Conservation (phyloP, 2,329 filamentous ascomycete genomes). For the Diaporthe sp. region DNA sequence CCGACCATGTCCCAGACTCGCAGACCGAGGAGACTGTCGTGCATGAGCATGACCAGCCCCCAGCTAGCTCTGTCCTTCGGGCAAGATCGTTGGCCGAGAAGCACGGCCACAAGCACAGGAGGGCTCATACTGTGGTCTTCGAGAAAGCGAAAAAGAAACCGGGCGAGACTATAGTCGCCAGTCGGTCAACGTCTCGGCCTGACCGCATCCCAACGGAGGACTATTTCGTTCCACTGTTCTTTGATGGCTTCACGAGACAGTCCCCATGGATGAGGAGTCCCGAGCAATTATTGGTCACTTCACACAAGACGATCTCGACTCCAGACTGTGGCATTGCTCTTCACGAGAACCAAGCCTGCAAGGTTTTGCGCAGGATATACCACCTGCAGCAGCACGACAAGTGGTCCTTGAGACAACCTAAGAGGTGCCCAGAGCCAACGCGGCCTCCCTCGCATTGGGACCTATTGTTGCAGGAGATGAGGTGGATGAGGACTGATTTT, state of each 20-base stretch:
- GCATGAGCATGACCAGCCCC: slow-evolving; percentile 2
- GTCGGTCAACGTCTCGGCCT: slow-evolving; percentile 54
- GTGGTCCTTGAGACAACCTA: slow-evolving; percentile 92
- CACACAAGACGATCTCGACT: slow-evolving; percentile 91
- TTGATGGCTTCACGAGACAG: slow-evolving; percentile 68
- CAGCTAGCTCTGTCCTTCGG: slow-evolving; percentile 6
- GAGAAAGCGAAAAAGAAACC: slow-evolving; percentile 72
- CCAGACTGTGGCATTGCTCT: slow-evolving; percentile 86
- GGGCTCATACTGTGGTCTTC: slow-evolving; percentile 83
- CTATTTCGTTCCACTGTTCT: slow-evolving; percentile 74
- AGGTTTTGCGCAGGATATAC: slow-evolving; percentile 88
- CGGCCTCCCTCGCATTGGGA: slow-evolving; percentile 87
- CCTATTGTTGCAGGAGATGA: slow-evolving; percentile 89
- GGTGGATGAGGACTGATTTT: slow-evolving; percentile 98
- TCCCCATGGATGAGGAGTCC: slow-evolving; percentile 73
- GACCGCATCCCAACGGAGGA: slow-evolving; percentile 63
- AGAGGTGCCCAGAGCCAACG: slow-evolving; percentile 84
- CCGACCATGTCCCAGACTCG: background rate
- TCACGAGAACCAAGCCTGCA: slow-evolving; percentile 88
- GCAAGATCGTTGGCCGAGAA: slow-evolving; percentile 35
- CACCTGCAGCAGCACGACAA: slow-evolving; percentile 90
- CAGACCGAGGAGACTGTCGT: background rate
- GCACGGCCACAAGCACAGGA: slow-evolving; percentile 61
- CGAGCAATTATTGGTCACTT: slow-evolving; percentile 81
- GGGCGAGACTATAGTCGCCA: slow-evolving; percentile 62